Evolutionary conservation across 1,284 basidiomycete species (phyloP).

Genomic region (Melampsora larici-populina): DNA sequence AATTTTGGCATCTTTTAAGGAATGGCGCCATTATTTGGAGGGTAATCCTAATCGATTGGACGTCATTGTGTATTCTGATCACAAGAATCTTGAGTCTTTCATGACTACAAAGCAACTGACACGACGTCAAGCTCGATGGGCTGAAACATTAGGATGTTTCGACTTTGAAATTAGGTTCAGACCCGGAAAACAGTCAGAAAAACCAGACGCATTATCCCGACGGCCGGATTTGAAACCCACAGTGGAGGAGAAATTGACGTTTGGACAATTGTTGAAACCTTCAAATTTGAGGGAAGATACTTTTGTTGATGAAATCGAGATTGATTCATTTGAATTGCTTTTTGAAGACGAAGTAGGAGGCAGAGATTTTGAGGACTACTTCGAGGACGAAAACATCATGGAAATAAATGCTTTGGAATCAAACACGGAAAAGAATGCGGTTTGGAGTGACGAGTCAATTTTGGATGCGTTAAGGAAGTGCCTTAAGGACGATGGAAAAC

Average conservation of each 20-base stretch:
- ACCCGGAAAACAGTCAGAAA: neutral
- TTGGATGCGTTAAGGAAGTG: too few species aligned
- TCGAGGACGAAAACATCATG: too few species aligned
- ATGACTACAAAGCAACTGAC: neutral
- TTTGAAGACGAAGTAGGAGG: too few species aligned
- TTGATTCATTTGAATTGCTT: too few species aligned
- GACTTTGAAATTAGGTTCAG: neutral
- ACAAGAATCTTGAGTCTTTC: slow-evolving; percentile 2
- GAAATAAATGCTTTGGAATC: neutral
- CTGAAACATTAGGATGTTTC: neutral
- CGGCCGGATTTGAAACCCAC: neutral
- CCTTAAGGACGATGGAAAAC: too few species aligned
- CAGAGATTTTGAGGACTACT: too few species aligned
- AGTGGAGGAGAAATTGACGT: neutral
- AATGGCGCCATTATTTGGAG: too few species aligned
- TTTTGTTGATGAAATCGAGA: neutral
- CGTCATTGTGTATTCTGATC: neutral
- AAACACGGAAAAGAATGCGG: too few species aligned
- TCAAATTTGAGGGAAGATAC: neutral
- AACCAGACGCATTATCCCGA: neutral
- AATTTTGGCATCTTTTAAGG: too few species aligned
- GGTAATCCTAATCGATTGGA: neutral
- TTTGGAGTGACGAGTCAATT: too few species aligned
- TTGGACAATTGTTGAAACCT: slow-evolving; percentile 10
- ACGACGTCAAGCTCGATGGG: too few species aligned